Evolutionary conservation across 2,329 filamentous ascomycete species (phyloP).

Genomic region (Xylariaceae sp.): DNA sequence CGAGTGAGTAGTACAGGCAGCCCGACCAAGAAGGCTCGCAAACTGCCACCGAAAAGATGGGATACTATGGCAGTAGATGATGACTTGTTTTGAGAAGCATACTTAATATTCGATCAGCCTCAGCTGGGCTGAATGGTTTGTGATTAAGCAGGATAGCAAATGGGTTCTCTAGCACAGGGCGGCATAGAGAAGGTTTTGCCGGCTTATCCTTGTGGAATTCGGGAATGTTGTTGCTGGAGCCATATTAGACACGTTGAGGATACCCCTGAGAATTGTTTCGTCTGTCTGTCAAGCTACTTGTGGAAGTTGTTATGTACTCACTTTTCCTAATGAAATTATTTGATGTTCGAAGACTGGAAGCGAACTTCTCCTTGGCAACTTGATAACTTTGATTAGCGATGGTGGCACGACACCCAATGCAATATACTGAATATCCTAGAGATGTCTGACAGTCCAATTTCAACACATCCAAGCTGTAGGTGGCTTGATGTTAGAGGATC

Average conservation of each 20-base stretch:
- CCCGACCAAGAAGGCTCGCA: constrained; percentile 59
- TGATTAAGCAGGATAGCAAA: background rate
- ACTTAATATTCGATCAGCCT: background rate
- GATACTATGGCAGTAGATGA: constrained; percentile 48
- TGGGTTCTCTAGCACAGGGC: constrained; percentile 4
- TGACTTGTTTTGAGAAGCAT: constrained; percentile 44
- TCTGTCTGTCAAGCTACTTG: background rate
- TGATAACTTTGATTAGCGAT: too few species aligned
- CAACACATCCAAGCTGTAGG: too few species aligned
- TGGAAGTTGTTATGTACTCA: constrained; percentile 2
- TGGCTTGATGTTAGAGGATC: too few species aligned
- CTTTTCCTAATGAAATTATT: constrained; percentile 14
- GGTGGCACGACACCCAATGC: too few species aligned
- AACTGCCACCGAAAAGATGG: constrained; percentile 56
- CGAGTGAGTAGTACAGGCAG: constrained; percentile 52
- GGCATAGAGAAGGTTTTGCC: background rate
- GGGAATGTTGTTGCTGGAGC: constrained; percentile 7
- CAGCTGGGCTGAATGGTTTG: background rate
- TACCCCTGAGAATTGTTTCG: constrained; percentile 24
- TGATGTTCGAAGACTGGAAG: too few species aligned
- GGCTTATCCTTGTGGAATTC: background rate
- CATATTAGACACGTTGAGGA: constrained; percentile 19
- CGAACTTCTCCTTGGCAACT: too few species aligned
- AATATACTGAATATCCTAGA: too few species aligned
- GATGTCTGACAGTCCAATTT: too few species aligned